phyloP scores from a whole-genome alignment of 2,329 filamentous ascomycete genomes.

The Nemania bipapillata region DNA sequence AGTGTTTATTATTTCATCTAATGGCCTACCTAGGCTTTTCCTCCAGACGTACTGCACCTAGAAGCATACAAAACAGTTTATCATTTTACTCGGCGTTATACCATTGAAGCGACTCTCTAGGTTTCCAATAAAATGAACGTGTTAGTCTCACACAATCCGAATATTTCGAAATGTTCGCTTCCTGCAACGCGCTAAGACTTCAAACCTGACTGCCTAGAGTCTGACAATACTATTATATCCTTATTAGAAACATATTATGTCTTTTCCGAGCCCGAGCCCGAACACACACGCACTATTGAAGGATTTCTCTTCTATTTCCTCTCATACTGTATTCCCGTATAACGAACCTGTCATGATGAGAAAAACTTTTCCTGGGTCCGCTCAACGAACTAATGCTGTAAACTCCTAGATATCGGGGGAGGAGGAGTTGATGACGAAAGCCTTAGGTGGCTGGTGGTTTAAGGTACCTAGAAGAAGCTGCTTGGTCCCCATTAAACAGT shows the following conservation, averaged over 20 bases:
- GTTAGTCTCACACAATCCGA: conserved; percentile 4
- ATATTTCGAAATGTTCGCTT: neutral
- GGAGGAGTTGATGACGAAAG: too few relatives aligned
- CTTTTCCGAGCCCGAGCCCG: neutral
- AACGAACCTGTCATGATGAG: neutral
- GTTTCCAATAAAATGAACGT: neutral
- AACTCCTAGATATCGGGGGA: neutral
- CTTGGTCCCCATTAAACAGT: too few relatives aligned
- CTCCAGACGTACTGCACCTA: too few relatives aligned
- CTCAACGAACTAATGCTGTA: neutral
- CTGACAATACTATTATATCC: neutral
- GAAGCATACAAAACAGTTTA: neutral
- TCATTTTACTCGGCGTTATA: conserved; percentile 1
- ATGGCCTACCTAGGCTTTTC: too few relatives aligned
- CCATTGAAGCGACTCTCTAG: conserved; percentile 4
- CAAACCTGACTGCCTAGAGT: neutral
- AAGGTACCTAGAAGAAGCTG: too few relatives aligned
- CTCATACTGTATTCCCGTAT: neutral
- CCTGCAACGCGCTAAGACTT: neutral
- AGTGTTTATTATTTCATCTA: neutral
- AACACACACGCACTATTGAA: neutral
- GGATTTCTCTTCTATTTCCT: neutral
- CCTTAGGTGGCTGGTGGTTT: too few relatives aligned
- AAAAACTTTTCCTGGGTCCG: neutral
- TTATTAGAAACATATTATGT: neutral